phyloP scores from a whole-genome alignment of 768 basidiomycete genomes.

The Symmetrospora coprosmae region DNA sequence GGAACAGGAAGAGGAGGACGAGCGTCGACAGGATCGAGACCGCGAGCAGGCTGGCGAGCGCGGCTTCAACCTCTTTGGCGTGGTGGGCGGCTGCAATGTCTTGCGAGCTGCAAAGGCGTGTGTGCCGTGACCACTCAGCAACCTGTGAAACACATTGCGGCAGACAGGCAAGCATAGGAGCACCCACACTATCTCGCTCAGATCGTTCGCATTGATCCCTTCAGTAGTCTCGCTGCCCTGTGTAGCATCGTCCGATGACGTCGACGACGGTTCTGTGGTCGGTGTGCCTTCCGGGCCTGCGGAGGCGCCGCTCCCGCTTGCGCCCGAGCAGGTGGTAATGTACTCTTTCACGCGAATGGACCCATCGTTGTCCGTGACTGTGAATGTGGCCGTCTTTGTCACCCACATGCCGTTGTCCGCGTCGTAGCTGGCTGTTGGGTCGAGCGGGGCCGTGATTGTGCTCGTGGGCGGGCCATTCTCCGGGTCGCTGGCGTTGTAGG shows the following conservation, averaged over 20 bases:
- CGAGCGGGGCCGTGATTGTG: too few relatives aligned
- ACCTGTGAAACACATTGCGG: background rate
- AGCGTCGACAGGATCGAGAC: background rate
- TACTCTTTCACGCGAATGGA: too few relatives aligned
- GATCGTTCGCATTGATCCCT: background rate
- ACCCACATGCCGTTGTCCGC: too few relatives aligned
- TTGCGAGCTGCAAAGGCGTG: constrained; percentile 7
- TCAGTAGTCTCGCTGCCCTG: background rate
- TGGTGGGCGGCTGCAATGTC: background rate
- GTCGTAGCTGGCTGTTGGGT: too few relatives aligned
- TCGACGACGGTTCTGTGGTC: too few relatives aligned
- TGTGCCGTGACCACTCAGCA: background rate
- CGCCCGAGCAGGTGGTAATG: too few relatives aligned
- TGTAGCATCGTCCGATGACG: background rate
- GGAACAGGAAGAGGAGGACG: background rate
- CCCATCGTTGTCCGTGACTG: too few relatives aligned
- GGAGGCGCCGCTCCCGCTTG: too few relatives aligned
- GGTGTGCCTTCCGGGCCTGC: too few relatives aligned
- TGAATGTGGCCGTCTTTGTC: too few relatives aligned
- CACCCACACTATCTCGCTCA: background rate
- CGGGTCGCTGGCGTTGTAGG: too few relatives aligned
- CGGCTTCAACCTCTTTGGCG: background rate
- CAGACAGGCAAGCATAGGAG: background rate
- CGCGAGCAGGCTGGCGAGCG: background rate
- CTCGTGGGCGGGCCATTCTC: too few relatives aligned